These are phyloP conservation scores for Sextonia rubra DNA, from an alignment of 164 flowering plant species.

Conservation along the genomic window DNA sequence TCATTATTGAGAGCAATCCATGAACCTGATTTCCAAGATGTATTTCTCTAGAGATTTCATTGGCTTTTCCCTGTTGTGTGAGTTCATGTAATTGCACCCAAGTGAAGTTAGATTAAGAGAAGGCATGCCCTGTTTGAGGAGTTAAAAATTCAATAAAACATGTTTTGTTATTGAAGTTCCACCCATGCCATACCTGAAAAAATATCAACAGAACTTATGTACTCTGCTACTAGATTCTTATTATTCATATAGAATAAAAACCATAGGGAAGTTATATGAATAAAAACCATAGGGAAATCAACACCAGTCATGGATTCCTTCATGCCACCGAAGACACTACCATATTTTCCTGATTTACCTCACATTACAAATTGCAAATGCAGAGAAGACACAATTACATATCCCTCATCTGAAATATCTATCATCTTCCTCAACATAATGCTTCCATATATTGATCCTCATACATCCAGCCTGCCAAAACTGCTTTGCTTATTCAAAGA, in stretches of 20 bases:
- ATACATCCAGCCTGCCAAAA: constrained; percentile 26
- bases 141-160: background rate
- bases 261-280: background rate
- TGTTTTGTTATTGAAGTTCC: background rate
- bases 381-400: background rate
- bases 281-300: background rate
- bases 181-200: background rate
- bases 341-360: background rate
- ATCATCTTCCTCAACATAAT: background rate
- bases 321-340: background rate
- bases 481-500: constrained; percentile 33
- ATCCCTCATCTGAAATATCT: background rate
- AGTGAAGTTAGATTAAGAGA: too few species aligned
- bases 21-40: too few species aligned
- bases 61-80: too few species aligned
- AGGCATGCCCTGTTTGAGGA: too few species aligned
- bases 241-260: background rate
- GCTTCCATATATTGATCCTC: constrained; percentile 7
- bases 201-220: background rate
- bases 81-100: too few species aligned
- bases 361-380: background rate
- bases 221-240: background rate
- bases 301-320: background rate
- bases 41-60: too few species aligned
- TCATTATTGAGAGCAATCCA: too few species aligned